Conservation (phyloP, 305 asterid species). For the Fraxinus dipetala region DNA sequence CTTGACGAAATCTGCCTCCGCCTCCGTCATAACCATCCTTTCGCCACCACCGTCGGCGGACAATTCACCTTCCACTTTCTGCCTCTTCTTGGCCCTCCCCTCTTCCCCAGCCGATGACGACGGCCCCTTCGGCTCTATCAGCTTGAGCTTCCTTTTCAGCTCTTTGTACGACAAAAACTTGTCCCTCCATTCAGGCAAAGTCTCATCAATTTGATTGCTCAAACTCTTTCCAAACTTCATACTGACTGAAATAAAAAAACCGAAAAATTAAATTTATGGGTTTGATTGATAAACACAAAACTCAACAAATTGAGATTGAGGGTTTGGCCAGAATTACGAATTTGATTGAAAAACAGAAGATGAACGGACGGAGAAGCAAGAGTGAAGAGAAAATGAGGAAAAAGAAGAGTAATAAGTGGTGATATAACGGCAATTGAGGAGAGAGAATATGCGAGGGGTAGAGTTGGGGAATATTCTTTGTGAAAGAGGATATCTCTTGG, state of each 20-base stretch:
- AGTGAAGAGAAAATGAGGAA: slow-evolving; percentile 12
- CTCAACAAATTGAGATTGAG: not conserved
- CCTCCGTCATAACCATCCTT: slow-evolving; percentile 47
- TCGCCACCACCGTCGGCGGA: slow-evolving; percentile 22
- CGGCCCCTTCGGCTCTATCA: slow-evolving; percentile 50
- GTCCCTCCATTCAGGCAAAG: slow-evolving; percentile 93
- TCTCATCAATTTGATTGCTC: slow-evolving; percentile 87
- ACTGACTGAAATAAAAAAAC: not conserved
- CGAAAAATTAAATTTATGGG: not conserved
- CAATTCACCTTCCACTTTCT: slow-evolving; percentile 26
- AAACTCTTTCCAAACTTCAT: slow-evolving; percentile 92
- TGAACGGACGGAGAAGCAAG: not conserved
- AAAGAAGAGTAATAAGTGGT: not conserved
- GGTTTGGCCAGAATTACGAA: not conserved
- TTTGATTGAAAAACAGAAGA: not conserved
- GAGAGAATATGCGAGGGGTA: slow-evolving; percentile 56
- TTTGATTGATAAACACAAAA: too few relatives aligned
- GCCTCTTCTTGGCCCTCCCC: slow-evolving; percentile 46
- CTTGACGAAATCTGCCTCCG: slow-evolving; percentile 64
- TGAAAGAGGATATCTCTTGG: slow-evolving; percentile 54
- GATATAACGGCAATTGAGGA: slow-evolving; percentile 26
- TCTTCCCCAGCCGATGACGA: slow-evolving; percentile 12
- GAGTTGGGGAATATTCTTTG: slow-evolving; percentile 70
- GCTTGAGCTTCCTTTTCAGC: slow-evolving; percentile 72
- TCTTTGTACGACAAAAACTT: slow-evolving; percentile 87